Conservation (phyloP, 2,329 filamentous ascomycete species). For the Alternaria ventricosa region DNA sequence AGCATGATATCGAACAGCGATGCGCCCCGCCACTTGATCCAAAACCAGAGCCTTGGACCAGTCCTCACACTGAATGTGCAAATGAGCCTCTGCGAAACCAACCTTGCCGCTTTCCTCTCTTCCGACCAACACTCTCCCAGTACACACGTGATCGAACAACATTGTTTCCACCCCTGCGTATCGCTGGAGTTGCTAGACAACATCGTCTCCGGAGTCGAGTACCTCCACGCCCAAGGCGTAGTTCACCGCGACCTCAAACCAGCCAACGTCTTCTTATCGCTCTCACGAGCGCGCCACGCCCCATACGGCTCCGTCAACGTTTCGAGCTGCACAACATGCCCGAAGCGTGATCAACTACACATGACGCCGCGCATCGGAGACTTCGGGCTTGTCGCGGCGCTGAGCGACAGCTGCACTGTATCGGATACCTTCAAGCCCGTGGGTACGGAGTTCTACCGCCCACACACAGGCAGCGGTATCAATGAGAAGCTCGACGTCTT, state of each 20-base stretch:
- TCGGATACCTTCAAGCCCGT: conserved; percentile 52
- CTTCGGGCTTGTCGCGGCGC: conserved; percentile 69
- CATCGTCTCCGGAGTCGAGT: conserved; percentile 68
- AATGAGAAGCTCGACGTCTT: conserved; percentile 67
- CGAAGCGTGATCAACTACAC: conserved; percentile 45
- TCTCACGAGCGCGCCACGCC: conserved; percentile 44
- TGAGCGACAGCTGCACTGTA: conserved; percentile 48
- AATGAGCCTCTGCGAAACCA: conserved; percentile 70
- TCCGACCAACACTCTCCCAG: conserved; percentile 18
- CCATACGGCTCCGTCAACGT: conserved; percentile 57
- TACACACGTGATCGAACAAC: conserved; percentile 46
- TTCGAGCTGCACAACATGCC: conserved; percentile 56
- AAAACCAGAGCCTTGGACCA: conserved; percentile 29
- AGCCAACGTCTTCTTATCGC: conserved; percentile 69
- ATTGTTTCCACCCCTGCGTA: conserved; percentile 68
- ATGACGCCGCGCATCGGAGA: conserved; percentile 70
- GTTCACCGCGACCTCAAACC: conserved; percentile 73
- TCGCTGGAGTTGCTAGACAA: conserved; percentile 64
- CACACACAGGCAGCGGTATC: conserved; percentile 41
- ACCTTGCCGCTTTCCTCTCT: conserved; percentile 64
- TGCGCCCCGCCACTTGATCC: conserved; percentile 29
- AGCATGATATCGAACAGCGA: conserved; percentile 50
- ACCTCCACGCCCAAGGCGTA: conserved; percentile 66
- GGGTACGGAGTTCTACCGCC: conserved; percentile 69
- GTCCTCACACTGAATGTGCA: conserved; percentile 68